Base-by-base conservation (phyloP, 1,139 yeast species). In the Scheffersomyces stambukii region DNA sequence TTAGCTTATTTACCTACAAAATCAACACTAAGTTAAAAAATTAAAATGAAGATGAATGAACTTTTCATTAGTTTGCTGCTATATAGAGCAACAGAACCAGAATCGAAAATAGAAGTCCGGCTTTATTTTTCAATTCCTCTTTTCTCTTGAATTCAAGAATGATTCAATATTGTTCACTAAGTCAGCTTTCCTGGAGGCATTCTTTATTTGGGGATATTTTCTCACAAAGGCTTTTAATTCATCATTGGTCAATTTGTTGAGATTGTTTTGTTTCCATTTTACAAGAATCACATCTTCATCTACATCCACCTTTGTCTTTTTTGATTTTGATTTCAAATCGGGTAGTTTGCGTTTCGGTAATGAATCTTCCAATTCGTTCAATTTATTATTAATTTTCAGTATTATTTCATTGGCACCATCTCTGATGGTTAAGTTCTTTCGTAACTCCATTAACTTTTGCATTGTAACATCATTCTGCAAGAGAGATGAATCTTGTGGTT, bases 151-250 rank as follows among this genome's bases (percentile, higher is more conserved):
- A 19, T 45, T 42, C 19, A 50, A 38, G 30, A 38, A 50, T 4
- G 17, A 28, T 8, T 23, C 38, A 11, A 73, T 67, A 37, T 62
- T 69, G 8, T 55, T 59, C 17, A 72, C 55, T 44, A 70, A 44
- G 19, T 62, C 77, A 11, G 47, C 60, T 42, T 70, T 73, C 32
- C 52, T 63, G 2, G 53, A 42, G 0, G 64, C 75, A 19, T 42
- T 35, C 18, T 52, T 55, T 13, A 70, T 65, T 17, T 45, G 43
- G 23, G 57, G 57, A 37, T 66, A 57, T 15, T 52, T 48, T 16
- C 45, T 48, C 25, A 59, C 57, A 33, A 64, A 71, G 8, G 42
- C 50, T 32, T 52, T 57, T 23, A 73, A 50, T 39, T 71, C 75
- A 4, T 57, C 52, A 21, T 63, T 61, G 6, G 60, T 64, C 35